Evolutionary conservation across 257 asterid genomes (phyloP), one percentile per base, ranked within the genome.

Genomic region (Solanum verrucosum): DNA sequence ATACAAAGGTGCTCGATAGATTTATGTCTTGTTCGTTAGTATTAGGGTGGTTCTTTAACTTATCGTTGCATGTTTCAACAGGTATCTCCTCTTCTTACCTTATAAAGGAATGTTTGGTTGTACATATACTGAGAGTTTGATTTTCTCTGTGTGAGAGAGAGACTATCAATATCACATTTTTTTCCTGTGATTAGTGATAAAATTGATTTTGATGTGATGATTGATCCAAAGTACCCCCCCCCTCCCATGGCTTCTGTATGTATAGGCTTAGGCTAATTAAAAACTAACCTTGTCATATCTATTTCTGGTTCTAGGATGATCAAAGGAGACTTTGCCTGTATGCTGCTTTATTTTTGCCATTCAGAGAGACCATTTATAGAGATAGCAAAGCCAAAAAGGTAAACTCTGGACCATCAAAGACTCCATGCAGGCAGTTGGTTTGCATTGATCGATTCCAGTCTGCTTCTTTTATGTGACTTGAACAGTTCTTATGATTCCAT

Each of bases 271-370:
- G 27, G 81, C 16, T 73, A 73, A 34, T 34, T 75, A 14, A 71
- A 85, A 46, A 78, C 33, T 84, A 72, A 73, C 59, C 4, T 33
- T 33, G 34, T 81, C 34, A 10, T 83, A 67, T 79, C n/a, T 63
- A 49, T 56, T 82, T 63, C 52, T 87, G 34, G 15, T 87, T 74
- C 74, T 90, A 96, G 98, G 94, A 91, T 73, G 97, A 93, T 67
- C 98, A 94, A 77, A 89, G 87, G 90, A 90, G 98, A 92, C 96
- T 96, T 68, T 92, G 91, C 87, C 89, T 96, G 11, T 96, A 95
- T 92, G 96, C 95, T 88, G 97, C 99, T 72, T 89, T 97, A 91
- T 88, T 96, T 89, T 93, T 94, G 78, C 99, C 99, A 23, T 85
- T 95, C 81, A 91, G n/a, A 89, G 90, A 90, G 70, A 78, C 93